Evolutionary conservation across 2,329 filamentous ascomycete genomes (phyloP).

Genomic region (Aspergillus piperis): DNA sequence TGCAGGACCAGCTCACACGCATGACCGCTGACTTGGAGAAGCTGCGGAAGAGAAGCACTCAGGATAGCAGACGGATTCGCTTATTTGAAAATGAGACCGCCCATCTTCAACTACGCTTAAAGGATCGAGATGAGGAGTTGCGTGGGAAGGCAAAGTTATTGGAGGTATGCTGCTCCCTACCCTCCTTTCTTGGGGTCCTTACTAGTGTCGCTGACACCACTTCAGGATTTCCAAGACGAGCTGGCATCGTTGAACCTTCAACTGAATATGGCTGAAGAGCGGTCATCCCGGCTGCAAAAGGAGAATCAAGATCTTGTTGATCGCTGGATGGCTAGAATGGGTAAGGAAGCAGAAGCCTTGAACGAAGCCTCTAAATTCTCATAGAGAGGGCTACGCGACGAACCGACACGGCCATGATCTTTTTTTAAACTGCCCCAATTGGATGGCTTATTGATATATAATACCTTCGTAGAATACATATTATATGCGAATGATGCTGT

Average conservation of each 20-base stretch:
- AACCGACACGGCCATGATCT: background rate
- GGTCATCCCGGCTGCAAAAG: conserved; percentile 67
- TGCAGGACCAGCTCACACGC: conserved; percentile 64
- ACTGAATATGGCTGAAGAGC: conserved; percentile 80
- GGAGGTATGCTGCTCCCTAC: conserved; percentile 54
- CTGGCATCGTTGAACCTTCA: conserved; percentile 85
- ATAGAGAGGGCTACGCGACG: conserved; percentile 20
- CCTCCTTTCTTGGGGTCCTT: background rate
- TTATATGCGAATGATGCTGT: background rate
- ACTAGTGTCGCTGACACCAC: conserved; percentile 12
- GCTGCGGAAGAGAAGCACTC: conserved; percentile 60
- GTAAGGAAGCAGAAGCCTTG: conserved; percentile 82
- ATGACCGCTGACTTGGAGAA: conserved; percentile 65
- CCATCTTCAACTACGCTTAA: conserved; percentile 65
- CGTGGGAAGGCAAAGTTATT: conserved; percentile 80
- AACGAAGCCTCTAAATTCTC: conserved; percentile 61
- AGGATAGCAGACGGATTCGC: conserved; percentile 63
- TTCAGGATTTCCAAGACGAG: conserved; percentile 83
- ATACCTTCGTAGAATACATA: conserved; percentile 8
- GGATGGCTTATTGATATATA: background rate
- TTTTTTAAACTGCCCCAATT: background rate
- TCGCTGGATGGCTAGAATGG: conserved; percentile 88
- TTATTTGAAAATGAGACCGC: conserved; percentile 64
- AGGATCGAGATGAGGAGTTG: conserved; percentile 83
- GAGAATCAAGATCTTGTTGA: conserved; percentile 90